Conservation (phyloP, 192 early-diverging fungal species). For the Coemansia sp. region DNA sequence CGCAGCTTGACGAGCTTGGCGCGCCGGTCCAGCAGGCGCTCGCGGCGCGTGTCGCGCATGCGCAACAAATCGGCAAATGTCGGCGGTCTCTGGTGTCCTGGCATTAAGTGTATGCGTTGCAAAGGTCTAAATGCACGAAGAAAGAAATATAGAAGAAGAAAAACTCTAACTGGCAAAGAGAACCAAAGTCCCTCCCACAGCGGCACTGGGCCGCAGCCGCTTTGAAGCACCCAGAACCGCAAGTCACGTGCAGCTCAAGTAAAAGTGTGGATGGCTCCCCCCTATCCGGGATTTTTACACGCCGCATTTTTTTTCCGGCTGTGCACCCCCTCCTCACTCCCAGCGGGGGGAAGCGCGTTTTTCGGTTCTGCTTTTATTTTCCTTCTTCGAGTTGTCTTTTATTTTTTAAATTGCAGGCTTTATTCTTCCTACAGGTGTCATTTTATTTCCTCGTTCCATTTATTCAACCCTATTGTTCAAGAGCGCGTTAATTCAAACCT, state of each 20-base stretch:
- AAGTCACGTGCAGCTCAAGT: slow-evolving; percentile 6
- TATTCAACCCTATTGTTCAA: no score
- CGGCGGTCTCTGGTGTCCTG: slow-evolving; percentile 4
- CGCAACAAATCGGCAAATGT: slow-evolving; percentile 46
- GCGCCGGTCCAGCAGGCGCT: slow-evolving; percentile 35
- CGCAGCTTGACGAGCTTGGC: slow-evolving; percentile 7
- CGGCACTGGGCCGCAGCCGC: neutral
- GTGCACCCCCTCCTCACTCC: no score
- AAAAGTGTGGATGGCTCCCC: no score
- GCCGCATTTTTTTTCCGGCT: no score
- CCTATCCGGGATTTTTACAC: no score
- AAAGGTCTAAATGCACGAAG: neutral
- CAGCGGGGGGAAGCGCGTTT: no score
- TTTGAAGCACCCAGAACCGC: neutral
- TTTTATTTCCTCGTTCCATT: neutral
- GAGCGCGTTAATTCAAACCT: slow-evolving; percentile 3
- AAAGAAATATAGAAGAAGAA: no score
- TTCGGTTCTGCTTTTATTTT: neutral
- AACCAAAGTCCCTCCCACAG: no score
- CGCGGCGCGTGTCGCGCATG: slow-evolving; percentile 40
- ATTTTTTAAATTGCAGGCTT: neutral
- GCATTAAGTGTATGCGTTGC: neutral
- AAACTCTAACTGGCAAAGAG: neutral
- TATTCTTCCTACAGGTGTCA: no score
- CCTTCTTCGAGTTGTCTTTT: neutral